Percentiles rank a stretch among this genome's conserved stretches.
Evolutionary conservation across 805 yeast species (phyloP).

Genomic region (Saturnispora zaruensis): DNA sequence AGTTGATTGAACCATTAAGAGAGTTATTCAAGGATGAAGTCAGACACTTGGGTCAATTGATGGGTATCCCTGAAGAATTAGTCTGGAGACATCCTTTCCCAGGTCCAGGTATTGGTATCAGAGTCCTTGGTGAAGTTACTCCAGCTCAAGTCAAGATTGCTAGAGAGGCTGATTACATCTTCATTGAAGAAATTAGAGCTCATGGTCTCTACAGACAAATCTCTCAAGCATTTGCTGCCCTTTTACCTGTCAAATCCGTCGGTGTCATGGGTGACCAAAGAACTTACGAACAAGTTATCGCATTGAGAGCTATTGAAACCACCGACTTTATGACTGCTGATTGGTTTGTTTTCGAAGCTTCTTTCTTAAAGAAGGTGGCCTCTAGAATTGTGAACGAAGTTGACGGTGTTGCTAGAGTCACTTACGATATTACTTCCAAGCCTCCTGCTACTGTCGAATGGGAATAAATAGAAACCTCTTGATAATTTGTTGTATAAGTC

Average conservation of each 20-base stretch:
- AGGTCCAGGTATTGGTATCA: slow-evolving; percentile 99
- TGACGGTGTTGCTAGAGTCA: slow-evolving; percentile 97
- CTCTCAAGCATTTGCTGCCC: slow-evolving; percentile 96
- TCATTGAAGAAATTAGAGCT: slow-evolving; percentile 88
- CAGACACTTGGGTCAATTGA: slow-evolving; percentile 85
- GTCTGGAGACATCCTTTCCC: slow-evolving; percentile 99
- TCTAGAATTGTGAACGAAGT: slow-evolving; percentile 98
- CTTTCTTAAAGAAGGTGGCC: slow-evolving; percentile 86
- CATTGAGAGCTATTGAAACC: slow-evolving; percentile 96
- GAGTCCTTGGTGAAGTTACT: slow-evolving; percentile 96
- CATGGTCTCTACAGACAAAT: slow-evolving; percentile 90
- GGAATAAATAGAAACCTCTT: slow-evolving; percentile 51
- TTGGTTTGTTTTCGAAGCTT: slow-evolving; percentile 91
- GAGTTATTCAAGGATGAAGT: slow-evolving; percentile 99
- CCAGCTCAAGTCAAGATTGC: slow-evolving; percentile 91
- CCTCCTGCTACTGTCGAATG: slow-evolving; percentile 99
- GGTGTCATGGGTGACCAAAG: slow-evolving; percentile 99
- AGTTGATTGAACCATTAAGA: slow-evolving; percentile 96
- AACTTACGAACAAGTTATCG: slow-evolving; percentile 98
- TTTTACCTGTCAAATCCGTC: slow-evolving; percentile 94
- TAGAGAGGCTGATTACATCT: slow-evolving; percentile 92
- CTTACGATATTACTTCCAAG: slow-evolving; percentile 96
- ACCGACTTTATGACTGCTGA: slow-evolving; percentile 99
- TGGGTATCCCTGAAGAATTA: slow-evolving; percentile 92
- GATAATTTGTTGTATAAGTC: background rate